A percentile compares a stretch with the other conserved stretches of the same genome.
phyloP scores from a whole-genome alignment of 805 yeast genomes.

The Suhomyces prunicola region DNA sequence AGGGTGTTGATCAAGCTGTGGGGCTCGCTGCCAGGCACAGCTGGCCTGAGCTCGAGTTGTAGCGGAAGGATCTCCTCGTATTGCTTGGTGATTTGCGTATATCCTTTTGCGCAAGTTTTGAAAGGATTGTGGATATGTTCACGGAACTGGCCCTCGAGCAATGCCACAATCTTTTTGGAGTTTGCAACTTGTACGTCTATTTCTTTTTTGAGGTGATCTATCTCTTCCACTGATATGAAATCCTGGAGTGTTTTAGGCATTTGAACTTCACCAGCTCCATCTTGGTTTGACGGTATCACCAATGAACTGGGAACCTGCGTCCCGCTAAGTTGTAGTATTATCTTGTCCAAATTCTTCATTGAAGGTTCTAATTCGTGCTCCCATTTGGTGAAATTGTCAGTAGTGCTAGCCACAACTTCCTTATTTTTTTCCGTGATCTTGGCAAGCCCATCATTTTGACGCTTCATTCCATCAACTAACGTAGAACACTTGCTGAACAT shows the following conservation, averaged over 20 bases:
- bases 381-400: constrained; percentile 1
- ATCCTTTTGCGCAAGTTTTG: constrained; percentile 12
- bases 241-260: constrained; percentile 19
- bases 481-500: constrained; percentile 15
- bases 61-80: constrained; percentile 20
- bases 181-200: constrained; percentile 27
- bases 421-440: constrained; percentile 15
- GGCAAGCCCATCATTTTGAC: constrained; percentile 12
- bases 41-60: constrained; percentile 12
- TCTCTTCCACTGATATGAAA: constrained; percentile 34
- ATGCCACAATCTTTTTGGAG: constrained; percentile 16
- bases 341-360: constrained; percentile 21
- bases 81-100: constrained; percentile 11
- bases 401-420: constrained; percentile 1
- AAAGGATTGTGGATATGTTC: constrained; percentile 12
- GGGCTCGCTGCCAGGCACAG: constrained; percentile 8
- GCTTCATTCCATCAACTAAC: constrained; percentile 13
- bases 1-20: constrained; percentile 20
- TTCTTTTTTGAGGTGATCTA: constrained; percentile 22
- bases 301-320: constrained; percentile 29
- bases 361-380: constrained; percentile 18
- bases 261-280: background rate
- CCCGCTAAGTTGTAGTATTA: constrained; percentile 20
- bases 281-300: constrained; percentile 5
- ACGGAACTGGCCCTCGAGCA: constrained; percentile 5